Evolutionary conservation across 2,329 filamentous ascomycete genomes (phyloP), one percentile per base, ranked within the genome.

Genomic region (Claviceps africana): DNA sequence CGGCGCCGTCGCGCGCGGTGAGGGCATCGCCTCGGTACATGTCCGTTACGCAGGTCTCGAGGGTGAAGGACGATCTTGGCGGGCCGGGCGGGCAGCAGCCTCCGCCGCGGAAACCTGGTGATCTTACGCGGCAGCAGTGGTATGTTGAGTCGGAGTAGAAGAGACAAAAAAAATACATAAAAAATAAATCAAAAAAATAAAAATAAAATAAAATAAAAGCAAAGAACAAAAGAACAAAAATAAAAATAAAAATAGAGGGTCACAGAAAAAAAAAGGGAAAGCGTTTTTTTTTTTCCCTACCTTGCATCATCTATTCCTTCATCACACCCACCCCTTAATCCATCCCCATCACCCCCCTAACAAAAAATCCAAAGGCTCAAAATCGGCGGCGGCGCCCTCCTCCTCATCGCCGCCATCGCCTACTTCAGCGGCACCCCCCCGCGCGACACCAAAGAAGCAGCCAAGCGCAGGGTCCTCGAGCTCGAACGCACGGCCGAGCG

Each of bases 21-120:
- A 44, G 44, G 15, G 44, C 54, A 22, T 40, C 40, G 3, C 40
- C 51, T 22, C 47, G 30, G 40, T 51, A 48, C 56, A 37, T 37
- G 21, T 48, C 54, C 43, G 48, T 50, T 37, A 48, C 48, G 17
- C 51, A 35, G 30, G 46, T n/a, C 15, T 43, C 52, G 31, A 42
- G 31, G 11, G 25, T 35, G 9, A 56, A 58, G 22, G 60, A 62
- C 17, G 55, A 62, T 47, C 57, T 67, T 15, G 65, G 67, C 19
- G 65, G 66, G 2, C 65, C 65, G 1, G 62, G 60, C n/a, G 66
- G 65, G 35, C 66, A 68, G n/a, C 53, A 62, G 52, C 57, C 60
- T 2, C 54, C 56, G 1, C 62, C 66, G 1, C 11, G 51, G 33
- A 57, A 54, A 11, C 60, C 65, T 0, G 62, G 61, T 8, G 67